These are phyloP conservation scores for Blyttiomyces sp. DNA, from an alignment of 371 early-diverging fungal species.

Conservation along the genomic window DNA sequence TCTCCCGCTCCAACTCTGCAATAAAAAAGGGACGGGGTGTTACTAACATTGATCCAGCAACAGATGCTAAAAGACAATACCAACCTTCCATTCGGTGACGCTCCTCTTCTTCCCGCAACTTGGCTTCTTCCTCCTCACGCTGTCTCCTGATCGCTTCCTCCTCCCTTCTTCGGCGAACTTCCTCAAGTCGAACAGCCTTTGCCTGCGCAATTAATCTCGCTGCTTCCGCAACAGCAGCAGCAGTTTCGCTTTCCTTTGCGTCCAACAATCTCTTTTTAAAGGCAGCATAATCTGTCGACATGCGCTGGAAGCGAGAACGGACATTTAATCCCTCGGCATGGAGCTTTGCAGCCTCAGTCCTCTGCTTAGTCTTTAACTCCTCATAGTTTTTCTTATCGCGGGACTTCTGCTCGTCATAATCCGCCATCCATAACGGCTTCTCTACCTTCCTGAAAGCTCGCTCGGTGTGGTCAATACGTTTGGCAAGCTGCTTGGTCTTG, in stretches of 20 bases:
- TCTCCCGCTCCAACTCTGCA: slow-evolving; percentile 20
- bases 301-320: slow-evolving; percentile 75
- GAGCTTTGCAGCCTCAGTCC: slow-evolving; percentile 60
- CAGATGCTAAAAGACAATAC: no score
- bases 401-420: slow-evolving; percentile 87
- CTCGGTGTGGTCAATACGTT: slow-evolving; percentile 89
- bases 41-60: no score
- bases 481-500: slow-evolving; percentile 55
- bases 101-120: slow-evolving; percentile 33
- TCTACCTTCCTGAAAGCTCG: slow-evolving; percentile 95
- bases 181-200: slow-evolving; percentile 31
- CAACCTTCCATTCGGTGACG: slow-evolving; percentile 23
- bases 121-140: slow-evolving; percentile 32
- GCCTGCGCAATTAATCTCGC: slow-evolving; percentile 31
- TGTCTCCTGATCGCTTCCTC: slow-evolving; percentile 22
- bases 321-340: slow-evolving; percentile 70
- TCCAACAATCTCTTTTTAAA: slow-evolving; percentile 51
- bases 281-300: slow-evolving; percentile 72
- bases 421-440: slow-evolving; percentile 84
- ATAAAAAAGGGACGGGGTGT: neutral
- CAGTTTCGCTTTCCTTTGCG: slow-evolving; percentile 28
- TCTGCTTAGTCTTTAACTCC: slow-evolving; percentile 65
- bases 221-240: slow-evolving; percentile 26
- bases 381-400: slow-evolving; percentile 78
- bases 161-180: slow-evolving; percentile 19